Conservation (phyloP, 129 eudicot species). For the Cynara cardunculus region DNA sequence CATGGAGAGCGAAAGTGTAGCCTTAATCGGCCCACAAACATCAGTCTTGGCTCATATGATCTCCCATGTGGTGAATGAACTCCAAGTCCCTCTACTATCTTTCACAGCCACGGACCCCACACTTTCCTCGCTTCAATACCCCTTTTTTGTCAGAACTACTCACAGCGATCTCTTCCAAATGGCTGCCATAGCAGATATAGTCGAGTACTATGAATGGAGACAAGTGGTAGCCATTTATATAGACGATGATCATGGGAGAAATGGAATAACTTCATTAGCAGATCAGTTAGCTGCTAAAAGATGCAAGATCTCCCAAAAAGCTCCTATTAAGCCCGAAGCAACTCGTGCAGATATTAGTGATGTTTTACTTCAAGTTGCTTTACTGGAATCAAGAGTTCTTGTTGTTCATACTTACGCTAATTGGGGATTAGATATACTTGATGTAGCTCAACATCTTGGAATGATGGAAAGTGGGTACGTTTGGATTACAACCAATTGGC, state of each 20-base stretch:
- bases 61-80: slow-evolving; percentile 60
- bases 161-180: slow-evolving; percentile 75
- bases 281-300: slow-evolving; percentile 56
- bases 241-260: slow-evolving; percentile 82
- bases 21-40: slow-evolving; percentile 79
- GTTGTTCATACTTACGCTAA: slow-evolving; percentile 51
- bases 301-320: slow-evolving; percentile 59
- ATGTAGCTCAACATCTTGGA: slow-evolving; percentile 43
- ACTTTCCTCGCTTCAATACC: slow-evolving; percentile 66
- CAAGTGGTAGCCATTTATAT: slow-evolving; percentile 60
- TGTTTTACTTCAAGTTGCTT: slow-evolving; percentile 49
- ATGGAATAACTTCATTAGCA: slow-evolving; percentile 58
- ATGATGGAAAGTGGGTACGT: slow-evolving; percentile 70
- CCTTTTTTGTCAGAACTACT: slow-evolving; percentile 64
- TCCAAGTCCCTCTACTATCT: slow-evolving; percentile 70
- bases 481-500: slow-evolving; percentile 79
- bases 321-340: slow-evolving; percentile 39
- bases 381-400: slow-evolving; percentile 53
- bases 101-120: slow-evolving; percentile 88
- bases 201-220: slow-evolving; percentile 59
- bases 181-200: slow-evolving; percentile 75
- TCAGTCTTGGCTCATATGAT: slow-evolving; percentile 67
- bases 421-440: slow-evolving; percentile 43
- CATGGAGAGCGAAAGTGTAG: slow-evolving; percentile 65
- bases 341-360: slow-evolving; percentile 38